Conservation (phyloP, 2,329 filamentous ascomycete genomes). For the Juglanconis oblonga region DNA sequence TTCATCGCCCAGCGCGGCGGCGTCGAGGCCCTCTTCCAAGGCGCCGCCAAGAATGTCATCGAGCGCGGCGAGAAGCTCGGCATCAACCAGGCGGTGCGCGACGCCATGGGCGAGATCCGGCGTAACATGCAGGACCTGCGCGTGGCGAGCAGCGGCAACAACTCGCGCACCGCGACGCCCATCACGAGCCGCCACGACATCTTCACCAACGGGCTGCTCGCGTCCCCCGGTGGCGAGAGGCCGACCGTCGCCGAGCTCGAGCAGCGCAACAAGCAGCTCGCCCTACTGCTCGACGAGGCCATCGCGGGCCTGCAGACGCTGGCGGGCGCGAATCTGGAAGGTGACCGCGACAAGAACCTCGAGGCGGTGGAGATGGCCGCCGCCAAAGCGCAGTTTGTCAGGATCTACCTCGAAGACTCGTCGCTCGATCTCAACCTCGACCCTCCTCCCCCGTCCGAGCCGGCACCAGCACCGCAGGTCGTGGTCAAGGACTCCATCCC, state of each 20-base stretch:
- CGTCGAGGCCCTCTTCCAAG: conserved; percentile 71
- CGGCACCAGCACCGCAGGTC: conserved; percentile 22
- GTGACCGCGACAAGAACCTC: conserved; percentile 46
- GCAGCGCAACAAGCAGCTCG: conserved; percentile 63
- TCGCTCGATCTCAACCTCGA: conserved; percentile 30
- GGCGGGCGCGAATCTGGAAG: conserved; percentile 46
- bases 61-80: conserved; percentile 73
- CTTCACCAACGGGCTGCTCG: conserved; percentile 19
- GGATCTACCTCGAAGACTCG: conserved; percentile 58
- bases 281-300: conserved; percentile 65
- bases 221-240: conserved; percentile 25
- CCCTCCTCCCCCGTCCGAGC: conserved; percentile 22
- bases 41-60: conserved; percentile 71
- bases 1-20: conserved; percentile 55
- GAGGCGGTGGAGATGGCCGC: conserved; percentile 57
- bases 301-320: conserved; percentile 61
- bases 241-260: conserved; percentile 52
- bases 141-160: conserved; percentile 35
- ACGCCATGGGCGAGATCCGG: conserved; percentile 74
- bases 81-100: conserved; percentile 77
- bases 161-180: conserved; percentile 34
- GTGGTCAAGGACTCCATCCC: conserved; percentile 21
- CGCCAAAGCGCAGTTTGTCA: conserved; percentile 64
- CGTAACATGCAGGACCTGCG: conserved; percentile 65
- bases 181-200: conserved; percentile 19